Conservation (phyloP, 2,329 filamentous ascomycete genomes). For the Ceratocystis diversiconidia region DNA sequence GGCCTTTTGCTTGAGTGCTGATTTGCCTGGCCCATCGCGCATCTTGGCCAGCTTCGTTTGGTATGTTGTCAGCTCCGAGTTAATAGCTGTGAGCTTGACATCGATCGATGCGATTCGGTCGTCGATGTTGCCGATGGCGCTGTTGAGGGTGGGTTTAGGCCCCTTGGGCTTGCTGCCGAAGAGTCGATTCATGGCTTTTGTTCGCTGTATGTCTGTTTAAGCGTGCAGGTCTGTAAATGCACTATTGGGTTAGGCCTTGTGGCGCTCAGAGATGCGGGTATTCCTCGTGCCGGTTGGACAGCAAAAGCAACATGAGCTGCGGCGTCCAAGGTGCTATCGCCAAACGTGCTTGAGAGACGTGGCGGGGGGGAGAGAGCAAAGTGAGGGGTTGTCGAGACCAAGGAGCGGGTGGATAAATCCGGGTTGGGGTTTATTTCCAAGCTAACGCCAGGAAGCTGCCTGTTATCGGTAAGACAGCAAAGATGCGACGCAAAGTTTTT, state of each 20-base stretch:
- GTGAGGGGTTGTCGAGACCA: too few species aligned
- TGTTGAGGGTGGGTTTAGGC: conserved; percentile 77
- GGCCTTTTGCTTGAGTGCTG: conserved; percentile 82
- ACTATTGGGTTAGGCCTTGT: not conserved
- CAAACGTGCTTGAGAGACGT: too few species aligned
- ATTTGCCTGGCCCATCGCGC: conserved; percentile 90
- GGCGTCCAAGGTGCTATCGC: too few species aligned
- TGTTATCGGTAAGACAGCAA: too few species aligned
- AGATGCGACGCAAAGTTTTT: too few species aligned
- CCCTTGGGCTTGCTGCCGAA: conserved; percentile 79
- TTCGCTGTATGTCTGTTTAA: not conserved
- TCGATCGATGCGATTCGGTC: conserved; percentile 73
- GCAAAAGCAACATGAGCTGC: too few species aligned
- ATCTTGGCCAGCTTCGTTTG: conserved; percentile 79
- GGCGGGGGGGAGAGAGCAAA: too few species aligned
- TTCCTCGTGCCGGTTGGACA: too few species aligned
- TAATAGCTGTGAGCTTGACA: conserved; percentile 85
- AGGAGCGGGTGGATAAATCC: too few species aligned
- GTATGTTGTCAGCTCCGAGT: conserved; percentile 77
- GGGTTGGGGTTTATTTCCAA: too few species aligned
- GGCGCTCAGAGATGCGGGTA: not conserved
- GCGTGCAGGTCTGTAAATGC: not conserved
- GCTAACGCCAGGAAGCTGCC: too few species aligned
- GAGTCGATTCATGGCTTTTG: conserved; percentile 68
- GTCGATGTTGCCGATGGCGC: conserved; percentile 76